Evolutionary conservation across 805 yeast species (phyloP).

Genomic region (Kazachstania viticola): DNA sequence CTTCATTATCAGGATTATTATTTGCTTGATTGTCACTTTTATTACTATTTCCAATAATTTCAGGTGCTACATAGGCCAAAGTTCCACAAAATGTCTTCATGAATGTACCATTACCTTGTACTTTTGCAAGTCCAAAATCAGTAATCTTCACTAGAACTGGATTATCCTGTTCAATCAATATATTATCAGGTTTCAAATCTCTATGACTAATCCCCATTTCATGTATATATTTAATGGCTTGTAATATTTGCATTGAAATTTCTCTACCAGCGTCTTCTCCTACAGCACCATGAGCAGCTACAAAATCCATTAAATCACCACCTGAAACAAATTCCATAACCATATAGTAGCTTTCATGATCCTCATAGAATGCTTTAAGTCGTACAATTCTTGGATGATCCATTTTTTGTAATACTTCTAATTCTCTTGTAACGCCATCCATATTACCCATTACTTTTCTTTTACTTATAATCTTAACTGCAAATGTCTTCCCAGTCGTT

Average conservation of each 20-base stretch:
- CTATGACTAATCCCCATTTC: conserved; percentile 87
- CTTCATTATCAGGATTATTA: conserved; percentile 8
- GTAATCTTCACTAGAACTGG: conserved; percentile 89
- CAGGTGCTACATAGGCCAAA: conserved; percentile 94
- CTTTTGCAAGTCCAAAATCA: conserved; percentile 93
- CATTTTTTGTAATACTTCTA: conserved; percentile 64
- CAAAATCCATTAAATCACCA: conserved; percentile 96
- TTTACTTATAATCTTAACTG: conserved; percentile 82
- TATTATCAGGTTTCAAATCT: conserved; percentile 93
- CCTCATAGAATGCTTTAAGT: conserved; percentile 78
- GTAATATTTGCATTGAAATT: conserved; percentile 70
- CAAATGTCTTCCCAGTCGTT: conserved; percentile 72
- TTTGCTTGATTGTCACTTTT: too few species aligned
- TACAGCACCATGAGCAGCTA: conserved; percentile 82
- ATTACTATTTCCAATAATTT: conserved; percentile 44
- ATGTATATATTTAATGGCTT: conserved; percentile 83
- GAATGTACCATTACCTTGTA: conserved; percentile 69
- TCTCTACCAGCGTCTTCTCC: conserved; percentile 87
- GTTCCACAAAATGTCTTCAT: conserved; percentile 98
- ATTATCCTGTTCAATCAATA: conserved; percentile 78
- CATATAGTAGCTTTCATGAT: conserved; percentile 64
- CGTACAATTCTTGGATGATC: conserved; percentile 80
- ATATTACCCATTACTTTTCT: conserved; percentile 68
- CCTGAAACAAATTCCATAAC: conserved; percentile 96
- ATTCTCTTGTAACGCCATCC: conserved; percentile 77